Base-by-base conservation (phyloP, 192 early-diverging fungal species). In the Entomortierella chlamydospora region DNA sequence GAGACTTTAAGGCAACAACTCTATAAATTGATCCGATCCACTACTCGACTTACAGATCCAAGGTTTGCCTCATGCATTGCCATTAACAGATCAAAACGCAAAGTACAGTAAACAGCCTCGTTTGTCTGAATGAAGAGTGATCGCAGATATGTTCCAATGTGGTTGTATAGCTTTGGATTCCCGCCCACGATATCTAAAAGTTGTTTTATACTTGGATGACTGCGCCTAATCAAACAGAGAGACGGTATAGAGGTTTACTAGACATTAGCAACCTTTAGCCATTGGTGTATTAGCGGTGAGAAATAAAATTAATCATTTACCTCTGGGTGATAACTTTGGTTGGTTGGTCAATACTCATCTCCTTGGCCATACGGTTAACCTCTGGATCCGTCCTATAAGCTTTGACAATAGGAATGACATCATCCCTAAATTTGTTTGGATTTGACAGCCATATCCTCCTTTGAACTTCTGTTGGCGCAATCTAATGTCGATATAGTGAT, bases 61-160 rank as follows among this genome's bases (percentile, higher is more conserved):
- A 85, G 52, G 45, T 89, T 85, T 31, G 79, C 72, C 34, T 87
- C 85, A 63, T 89, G 88, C 57, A 87, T 73, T 6, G 83, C 81
- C 88, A 89, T 87, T 41, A 89, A 45, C 12, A 89, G 68, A 81
- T 89, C 88, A 15, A 87, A 87, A 30, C 86, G 83, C 13, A 89
- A 59, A 3, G 84, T 86, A 55, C 83, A 86, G 52, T 70, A 80
- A 52, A 83, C 43, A 23, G 63, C 53, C 28, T 83, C 76, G 25
- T 80, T 80, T 9, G 82, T 59, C 12, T 61, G 65, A 13, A 83
- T 57, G 31, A 80, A 83, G 43, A 73, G 65, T 42, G 71, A 60
- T 31, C 82, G 74, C 4, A 83, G 55, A 47, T 73, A 66, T 39
- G 67, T 57, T 43, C 68, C 61, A 15, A 83, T 61, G 45, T 72